Evolutionary conservation across 495 filamentous ascomycete species (phyloP), one percentile per base, ranked within the genome.

Genomic region (Entonaema liquescens): DNA sequence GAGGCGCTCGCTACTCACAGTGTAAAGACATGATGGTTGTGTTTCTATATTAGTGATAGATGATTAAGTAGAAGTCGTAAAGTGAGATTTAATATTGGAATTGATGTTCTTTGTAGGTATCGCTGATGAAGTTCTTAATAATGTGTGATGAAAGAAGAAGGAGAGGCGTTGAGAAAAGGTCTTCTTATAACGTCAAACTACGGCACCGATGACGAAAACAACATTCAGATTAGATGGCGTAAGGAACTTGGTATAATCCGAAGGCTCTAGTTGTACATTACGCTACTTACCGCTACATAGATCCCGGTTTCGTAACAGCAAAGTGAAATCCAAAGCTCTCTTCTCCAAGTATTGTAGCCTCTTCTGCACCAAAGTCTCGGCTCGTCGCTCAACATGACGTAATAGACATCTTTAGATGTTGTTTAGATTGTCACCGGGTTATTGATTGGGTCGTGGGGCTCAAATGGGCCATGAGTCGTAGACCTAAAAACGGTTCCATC

Each of bases 11-110:
- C 26, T 52, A 85, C 85, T 78, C 73, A 88, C 85, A 88, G 74
- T 86, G 83, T 59, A 88, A 83, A 84, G 84, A 86, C 85, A 88
- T 88, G 79, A 69, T 85, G 76, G 62, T 67, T 62, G 66, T 53
- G 25, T n/a, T 29, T 8, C 21, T 62, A 72, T 58, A 65, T 60
- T 62, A 70, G 21, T 42, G 8, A 26, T 21, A 49, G 65, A 23
- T 54, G 2, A 26, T 52, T 40, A 42, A 33, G 62, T 66, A 26
- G 6, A 2, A 17, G 52, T 19, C 58, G 15, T 54, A 38, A 26
- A 47, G 29, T 56, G 36, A 31, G 5, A 3, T 29, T n/a, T 19
- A 38, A 25, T n/a, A n/a, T 38, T 62, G 0, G 57, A 53, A 11
- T 53, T 29, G 7, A 9, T 49, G 44, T 63, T n/a, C n/a, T n/a